A percentile compares a stretch with the other conserved stretches of the same genome.
These are phyloP conservation scores for Oryza brachyantha DNA, from an alignment of 176 grass and related monocot genomes.

Conservation along the genomic window DNA sequence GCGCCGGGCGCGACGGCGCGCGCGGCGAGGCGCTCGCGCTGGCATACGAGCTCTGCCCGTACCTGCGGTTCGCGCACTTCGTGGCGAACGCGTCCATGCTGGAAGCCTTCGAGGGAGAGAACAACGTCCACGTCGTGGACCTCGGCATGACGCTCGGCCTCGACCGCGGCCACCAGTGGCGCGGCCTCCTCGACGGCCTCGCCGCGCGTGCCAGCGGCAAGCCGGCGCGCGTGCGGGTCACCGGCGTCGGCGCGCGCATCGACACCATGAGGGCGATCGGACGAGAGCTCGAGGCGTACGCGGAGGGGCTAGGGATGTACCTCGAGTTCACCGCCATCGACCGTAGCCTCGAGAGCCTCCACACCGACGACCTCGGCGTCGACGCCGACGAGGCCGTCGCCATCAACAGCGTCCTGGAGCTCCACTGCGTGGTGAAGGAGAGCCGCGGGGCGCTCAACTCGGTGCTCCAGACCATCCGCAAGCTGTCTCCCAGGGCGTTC, in stretches of 20 bases:
- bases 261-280: constrained; percentile 42
- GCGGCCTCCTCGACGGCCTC: constrained; percentile 48
- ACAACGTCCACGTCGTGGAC: constrained; percentile 56
- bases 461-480: constrained; percentile 53
- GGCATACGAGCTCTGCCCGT: constrained; percentile 76
- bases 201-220: constrained; percentile 7
- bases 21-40: constrained; percentile 54
- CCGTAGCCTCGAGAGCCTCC: constrained; percentile 50
- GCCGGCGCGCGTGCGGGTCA: constrained; percentile 47
- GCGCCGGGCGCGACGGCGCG: constrained; percentile 14
- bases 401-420: constrained; percentile 63
- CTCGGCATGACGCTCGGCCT: constrained; percentile 65
- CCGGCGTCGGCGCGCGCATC: constrained; percentile 31
- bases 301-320: constrained; percentile 22
- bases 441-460: constrained; percentile 69
- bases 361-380: constrained; percentile 36
- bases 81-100: constrained; percentile 61
- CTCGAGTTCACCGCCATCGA: constrained; percentile 53
- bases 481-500: constrained; percentile 46
- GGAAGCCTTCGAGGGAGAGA: constrained; percentile 69
- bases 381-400: constrained; percentile 41
- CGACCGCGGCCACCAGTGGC: constrained; percentile 53
- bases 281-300: constrained; percentile 39
- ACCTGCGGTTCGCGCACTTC: constrained; percentile 76
- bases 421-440: constrained; percentile 76